A percentile compares a stretch with the other conserved stretches of the same genome.
phyloP scores from a whole-genome alignment of 2,329 filamentous ascomycete species.

The Fusarium guadeloupense region DNA sequence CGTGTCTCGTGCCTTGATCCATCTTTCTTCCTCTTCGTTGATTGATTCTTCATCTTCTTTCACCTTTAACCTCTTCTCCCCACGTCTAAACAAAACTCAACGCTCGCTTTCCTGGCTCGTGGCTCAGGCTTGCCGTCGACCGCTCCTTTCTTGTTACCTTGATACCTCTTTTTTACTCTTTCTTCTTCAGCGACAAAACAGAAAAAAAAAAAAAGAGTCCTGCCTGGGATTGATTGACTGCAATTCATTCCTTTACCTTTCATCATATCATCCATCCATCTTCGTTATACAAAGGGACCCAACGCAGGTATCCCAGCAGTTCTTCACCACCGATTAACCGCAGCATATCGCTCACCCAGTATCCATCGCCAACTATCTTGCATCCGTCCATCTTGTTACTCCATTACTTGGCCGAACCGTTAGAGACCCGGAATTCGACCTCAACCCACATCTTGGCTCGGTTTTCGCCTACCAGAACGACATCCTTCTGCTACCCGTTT shows the following conservation, averaged over 20 bases:
- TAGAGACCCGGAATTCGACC: neutral
- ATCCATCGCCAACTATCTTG: slow-evolving; percentile 27
- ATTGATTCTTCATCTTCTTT: slow-evolving; percentile 15
- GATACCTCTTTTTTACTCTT: neutral
- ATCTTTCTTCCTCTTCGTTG: slow-evolving; percentile 19
- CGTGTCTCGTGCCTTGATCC: slow-evolving; percentile 2
- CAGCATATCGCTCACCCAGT: slow-evolving; percentile 40
- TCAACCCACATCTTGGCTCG: neutral
- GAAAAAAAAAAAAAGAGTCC: too few species aligned
- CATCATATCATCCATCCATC: slow-evolving; percentile 20
- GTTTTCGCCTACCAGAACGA: slow-evolving; percentile 1
- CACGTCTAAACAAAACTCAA: neutral
- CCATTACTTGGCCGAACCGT: neutral
- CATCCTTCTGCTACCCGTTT: neutral
- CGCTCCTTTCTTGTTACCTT: slow-evolving; percentile 27
- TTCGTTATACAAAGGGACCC: slow-evolving; percentile 21
- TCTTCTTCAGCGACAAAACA: slow-evolving; percentile 12
- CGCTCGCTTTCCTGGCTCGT: slow-evolving; percentile 25
- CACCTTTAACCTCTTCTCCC: slow-evolving; percentile 15
- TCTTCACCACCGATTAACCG: slow-evolving; percentile 31
- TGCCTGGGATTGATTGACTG: slow-evolving; percentile 15
- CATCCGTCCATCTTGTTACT: neutral
- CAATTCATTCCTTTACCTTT: slow-evolving; percentile 30
- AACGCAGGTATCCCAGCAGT: slow-evolving; percentile 22
- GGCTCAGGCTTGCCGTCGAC: slow-evolving; percentile 5